These are phyloP conservation scores for Lepidium africanum DNA, from an alignment of 345 rosid species.

Conservation along the genomic window DNA sequence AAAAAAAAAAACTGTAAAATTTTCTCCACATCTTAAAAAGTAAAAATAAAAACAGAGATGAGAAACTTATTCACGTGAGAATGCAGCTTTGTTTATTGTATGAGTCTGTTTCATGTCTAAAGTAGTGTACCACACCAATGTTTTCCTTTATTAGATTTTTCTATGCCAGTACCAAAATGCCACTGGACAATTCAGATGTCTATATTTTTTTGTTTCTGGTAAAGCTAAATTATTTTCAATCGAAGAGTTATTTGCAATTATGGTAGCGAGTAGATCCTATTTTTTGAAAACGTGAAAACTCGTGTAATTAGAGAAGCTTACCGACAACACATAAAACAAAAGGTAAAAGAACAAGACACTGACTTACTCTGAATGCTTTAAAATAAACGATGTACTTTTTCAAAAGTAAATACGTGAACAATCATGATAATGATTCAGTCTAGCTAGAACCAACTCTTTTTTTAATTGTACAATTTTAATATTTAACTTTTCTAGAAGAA, in stretches of 20 bases:
- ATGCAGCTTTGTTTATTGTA: background rate
- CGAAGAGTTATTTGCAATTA: too few relatives aligned
- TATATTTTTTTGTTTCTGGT: background rate
- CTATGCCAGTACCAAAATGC: background rate
- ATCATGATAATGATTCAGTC: background rate
- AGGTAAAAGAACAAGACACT: constrained; percentile 11
- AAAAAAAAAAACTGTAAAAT: background rate
- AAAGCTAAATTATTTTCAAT: background rate
- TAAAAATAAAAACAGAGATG: too few relatives aligned
- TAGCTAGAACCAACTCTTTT: background rate
- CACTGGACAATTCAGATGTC: background rate
- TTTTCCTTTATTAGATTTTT: background rate
- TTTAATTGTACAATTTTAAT: background rate
- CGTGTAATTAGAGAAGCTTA: constrained; percentile 14
- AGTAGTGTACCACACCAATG: background rate
- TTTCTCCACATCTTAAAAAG: background rate
- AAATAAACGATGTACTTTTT: background rate
- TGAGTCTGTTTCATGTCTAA: background rate
- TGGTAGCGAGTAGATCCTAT: background rate
- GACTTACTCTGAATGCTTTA: constrained; percentile 1
- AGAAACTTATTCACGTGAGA: constrained; percentile 19
- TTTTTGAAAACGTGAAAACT: constrained; percentile 1
- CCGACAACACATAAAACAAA: background rate
- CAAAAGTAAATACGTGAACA: background rate
- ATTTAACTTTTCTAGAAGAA: background rate